Conservation (phyloP, 805 yeast species). For the Tetrapisispora pingtungensis region DNA sequence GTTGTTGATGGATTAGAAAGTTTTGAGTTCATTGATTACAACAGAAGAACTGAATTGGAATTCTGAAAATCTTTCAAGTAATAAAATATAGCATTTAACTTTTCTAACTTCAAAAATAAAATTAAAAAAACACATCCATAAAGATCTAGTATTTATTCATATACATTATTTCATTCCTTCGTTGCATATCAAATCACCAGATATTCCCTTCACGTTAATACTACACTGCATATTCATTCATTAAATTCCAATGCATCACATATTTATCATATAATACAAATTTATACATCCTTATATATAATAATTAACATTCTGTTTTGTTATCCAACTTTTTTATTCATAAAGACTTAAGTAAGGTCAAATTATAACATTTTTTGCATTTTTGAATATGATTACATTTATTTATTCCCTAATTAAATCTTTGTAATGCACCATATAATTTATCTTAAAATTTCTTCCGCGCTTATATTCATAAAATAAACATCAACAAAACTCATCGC, state of each 20-base stretch:
- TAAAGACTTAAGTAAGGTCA: too few relatives aligned
- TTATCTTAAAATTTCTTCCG: not conserved
- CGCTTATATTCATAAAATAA: not conserved
- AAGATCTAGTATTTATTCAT: not conserved
- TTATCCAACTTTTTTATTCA: too few relatives aligned
- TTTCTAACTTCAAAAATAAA: not conserved
- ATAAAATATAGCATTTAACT: too few relatives aligned
- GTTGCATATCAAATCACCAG: not conserved
- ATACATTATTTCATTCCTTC: conserved; percentile 1
- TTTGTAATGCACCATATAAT: too few relatives aligned
- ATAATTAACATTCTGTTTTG: too few relatives aligned
- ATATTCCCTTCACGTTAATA: not conserved
- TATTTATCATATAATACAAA: not conserved
- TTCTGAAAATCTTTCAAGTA: not conserved
- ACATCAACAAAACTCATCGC: conserved; percentile 1
- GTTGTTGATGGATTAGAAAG: not conserved
- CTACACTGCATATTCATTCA: not conserved
- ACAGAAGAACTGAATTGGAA: conserved; percentile 4
- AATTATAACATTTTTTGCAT: too few relatives aligned
- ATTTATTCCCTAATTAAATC: too few relatives aligned
- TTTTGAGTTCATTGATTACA: not conserved
- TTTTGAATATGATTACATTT: too few relatives aligned
- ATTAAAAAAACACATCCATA: too few relatives aligned
- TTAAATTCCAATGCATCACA: not conserved
- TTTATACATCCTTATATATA: not conserved